Conservation (phyloP, 768 basidiomycete genomes). For the Rossbeevera mucosa region DNA sequence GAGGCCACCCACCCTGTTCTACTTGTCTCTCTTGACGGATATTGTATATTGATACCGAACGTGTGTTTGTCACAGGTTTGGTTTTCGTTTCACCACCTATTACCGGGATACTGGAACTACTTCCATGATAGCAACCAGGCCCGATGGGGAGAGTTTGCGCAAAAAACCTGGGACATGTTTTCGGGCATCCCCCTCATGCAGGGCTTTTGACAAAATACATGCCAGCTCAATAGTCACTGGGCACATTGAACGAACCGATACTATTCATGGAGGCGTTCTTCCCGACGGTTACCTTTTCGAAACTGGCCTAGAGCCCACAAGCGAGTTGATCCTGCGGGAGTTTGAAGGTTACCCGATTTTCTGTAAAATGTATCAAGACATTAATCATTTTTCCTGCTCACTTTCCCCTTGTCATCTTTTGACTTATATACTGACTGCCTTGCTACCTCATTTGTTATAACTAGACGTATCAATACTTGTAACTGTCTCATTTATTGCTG, state of each 20-base stretch:
- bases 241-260: no score
- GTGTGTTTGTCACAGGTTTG: conserved; percentile 21
- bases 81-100: conserved; percentile 33
- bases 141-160: conserved; percentile 19
- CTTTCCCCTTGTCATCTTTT: not conserved
- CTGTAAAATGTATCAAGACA: not conserved
- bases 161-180: conserved; percentile 18
- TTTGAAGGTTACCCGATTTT: not conserved
- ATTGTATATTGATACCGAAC: not conserved
- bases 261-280: no score
- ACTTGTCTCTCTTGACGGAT: not conserved
- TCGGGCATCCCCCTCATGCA: conserved; percentile 10
- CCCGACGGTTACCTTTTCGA: not conserved
- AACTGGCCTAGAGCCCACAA: not conserved
- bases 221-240: not conserved
- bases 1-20: not conserved
- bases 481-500: no score
- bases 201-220: not conserved
- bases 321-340: not conserved
- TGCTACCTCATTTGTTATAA: not conserved
- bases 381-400: not conserved
- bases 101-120: conserved; percentile 36
- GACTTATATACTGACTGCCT: no score
- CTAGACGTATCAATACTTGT: not conserved
- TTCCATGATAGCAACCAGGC: conserved; percentile 17